phyloP scores from a whole-genome alignment of 768 basidiomycete species.

The Mycena albidolilacea region DNA sequence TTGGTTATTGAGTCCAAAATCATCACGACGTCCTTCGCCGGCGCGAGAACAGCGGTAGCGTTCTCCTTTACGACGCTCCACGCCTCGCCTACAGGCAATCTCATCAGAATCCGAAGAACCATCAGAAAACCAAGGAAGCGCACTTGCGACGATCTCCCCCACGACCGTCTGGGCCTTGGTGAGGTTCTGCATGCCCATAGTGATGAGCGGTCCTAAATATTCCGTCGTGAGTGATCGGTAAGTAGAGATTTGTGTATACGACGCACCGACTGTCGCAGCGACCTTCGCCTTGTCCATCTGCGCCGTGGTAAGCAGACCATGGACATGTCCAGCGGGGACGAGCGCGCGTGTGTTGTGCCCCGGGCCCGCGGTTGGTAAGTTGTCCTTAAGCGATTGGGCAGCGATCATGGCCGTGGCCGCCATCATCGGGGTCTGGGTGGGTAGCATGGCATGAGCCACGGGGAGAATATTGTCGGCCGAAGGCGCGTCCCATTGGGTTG shows the following conservation, averaged over 20 bases:
- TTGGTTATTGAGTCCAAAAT: slow-evolving; percentile 40
- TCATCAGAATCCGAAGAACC: neutral
- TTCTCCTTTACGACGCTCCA: slow-evolving; percentile 38
- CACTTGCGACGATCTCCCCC: slow-evolving; percentile 29
- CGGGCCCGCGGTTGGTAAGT: neutral
- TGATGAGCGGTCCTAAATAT: slow-evolving; percentile 32
- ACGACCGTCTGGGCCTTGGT: slow-evolving; percentile 39
- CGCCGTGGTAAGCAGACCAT: neutral
- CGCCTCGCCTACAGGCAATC: slow-evolving; percentile 24
- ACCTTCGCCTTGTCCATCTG: slow-evolving; percentile 36
- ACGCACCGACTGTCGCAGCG: slow-evolving; percentile 36
- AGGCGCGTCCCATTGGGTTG: slow-evolving; percentile 1
- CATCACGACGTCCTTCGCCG: slow-evolving; percentile 41
- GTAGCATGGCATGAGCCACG: slow-evolving; percentile 23
- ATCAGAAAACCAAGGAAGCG: neutral
- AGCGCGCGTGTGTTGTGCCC: neutral
- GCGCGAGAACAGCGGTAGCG: slow-evolving; percentile 37
- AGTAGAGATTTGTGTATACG: neutral
- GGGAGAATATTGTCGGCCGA: slow-evolving; percentile 10
- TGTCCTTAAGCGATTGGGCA: neutral
- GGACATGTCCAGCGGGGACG: neutral
- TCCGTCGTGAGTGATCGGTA: neutral
- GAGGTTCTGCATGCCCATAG: slow-evolving; percentile 34
- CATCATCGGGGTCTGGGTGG: slow-evolving; percentile 21
- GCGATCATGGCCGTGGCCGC: slow-evolving; percentile 19